phyloP scores from a whole-genome alignment of 305 asterid species.

The Striga hermonthica region DNA sequence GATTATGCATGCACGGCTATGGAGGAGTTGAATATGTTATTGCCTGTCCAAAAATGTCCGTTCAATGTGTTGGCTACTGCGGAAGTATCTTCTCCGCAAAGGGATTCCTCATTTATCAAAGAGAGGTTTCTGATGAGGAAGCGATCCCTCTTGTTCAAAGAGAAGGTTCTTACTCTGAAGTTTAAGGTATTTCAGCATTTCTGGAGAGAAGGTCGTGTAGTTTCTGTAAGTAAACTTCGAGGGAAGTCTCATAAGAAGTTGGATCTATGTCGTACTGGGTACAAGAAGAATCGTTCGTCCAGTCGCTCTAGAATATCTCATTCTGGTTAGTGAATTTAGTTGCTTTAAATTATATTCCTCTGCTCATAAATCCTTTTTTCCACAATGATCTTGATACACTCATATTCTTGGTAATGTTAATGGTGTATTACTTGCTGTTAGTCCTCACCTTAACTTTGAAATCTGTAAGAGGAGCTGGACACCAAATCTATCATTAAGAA shows the following conservation, averaged over 20 bases:
- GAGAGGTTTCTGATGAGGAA: slow-evolving; percentile 53
- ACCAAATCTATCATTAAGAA: not conserved
- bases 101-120: slow-evolving; percentile 39
- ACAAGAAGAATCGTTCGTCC: slow-evolving; percentile 58
- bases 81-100: slow-evolving; percentile 33
- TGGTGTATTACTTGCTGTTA: not conserved
- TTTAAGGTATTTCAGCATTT: slow-evolving; percentile 71
- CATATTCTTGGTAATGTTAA: not conserved
- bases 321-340: slow-evolving; percentile 45
- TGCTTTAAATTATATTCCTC: slow-evolving; percentile 13
- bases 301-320: slow-evolving; percentile 49
- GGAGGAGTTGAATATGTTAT: slow-evolving; percentile 57
- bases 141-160: slow-evolving; percentile 54
- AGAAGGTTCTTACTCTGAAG: slow-evolving; percentile 65
- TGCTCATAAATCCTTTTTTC: slow-evolving; percentile 5
- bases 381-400: not conserved
- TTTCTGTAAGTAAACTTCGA: slow-evolving; percentile 58
- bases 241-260: slow-evolving; percentile 72
- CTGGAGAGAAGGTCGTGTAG: slow-evolving; percentile 77
- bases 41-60: slow-evolving; percentile 42
- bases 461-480: not conserved
- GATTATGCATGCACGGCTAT: slow-evolving; percentile 43
- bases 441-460: not conserved
- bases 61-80: slow-evolving; percentile 43
- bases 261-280: slow-evolving; percentile 55